Percentiles rank a stretch among this genome's conserved stretches.
Conservation (phyloP, 768 basidiomycete genomes). For the Tricholomella constricta region DNA sequence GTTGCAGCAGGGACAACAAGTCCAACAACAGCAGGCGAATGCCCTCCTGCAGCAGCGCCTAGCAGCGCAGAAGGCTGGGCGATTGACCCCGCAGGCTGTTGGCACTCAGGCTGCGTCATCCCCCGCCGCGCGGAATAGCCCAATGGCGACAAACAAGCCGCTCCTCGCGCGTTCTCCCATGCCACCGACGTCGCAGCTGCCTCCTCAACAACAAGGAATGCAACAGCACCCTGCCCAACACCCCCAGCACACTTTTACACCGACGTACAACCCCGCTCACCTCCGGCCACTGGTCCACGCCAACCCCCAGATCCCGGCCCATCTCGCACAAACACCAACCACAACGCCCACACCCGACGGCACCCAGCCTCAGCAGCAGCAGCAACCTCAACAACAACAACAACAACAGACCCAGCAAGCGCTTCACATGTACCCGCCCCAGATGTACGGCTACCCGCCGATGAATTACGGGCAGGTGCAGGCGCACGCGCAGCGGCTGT, state of each 20-base stretch:
- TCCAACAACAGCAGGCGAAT: neutral
- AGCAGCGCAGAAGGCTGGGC: constrained; percentile 25
- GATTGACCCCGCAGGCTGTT: constrained; percentile 30
- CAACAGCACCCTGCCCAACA: constrained; percentile 21
- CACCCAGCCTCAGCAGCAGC: constrained; percentile 13
- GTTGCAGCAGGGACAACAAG: constrained; percentile 7
- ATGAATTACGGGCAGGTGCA: constrained; percentile 17
- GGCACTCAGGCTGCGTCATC: constrained; percentile 5
- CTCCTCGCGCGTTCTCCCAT: constrained; percentile 32
- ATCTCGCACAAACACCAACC: too few species aligned
- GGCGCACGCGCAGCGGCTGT: constrained; percentile 2
- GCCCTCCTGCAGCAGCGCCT: constrained; percentile 2
- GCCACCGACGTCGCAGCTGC: constrained; percentile 30
- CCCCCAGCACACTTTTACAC: constrained; percentile 25
- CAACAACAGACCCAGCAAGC: constrained; percentile 16
- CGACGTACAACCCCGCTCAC: constrained; percentile 38
- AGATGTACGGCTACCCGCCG: constrained; percentile 17
- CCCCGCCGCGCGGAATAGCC: constrained; percentile 35
- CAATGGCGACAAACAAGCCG: constrained; percentile 34
- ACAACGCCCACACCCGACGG: neutral
- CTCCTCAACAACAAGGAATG: constrained; percentile 13
- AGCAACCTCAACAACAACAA: constrained; percentile 8
- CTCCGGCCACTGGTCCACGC: constrained; percentile 32
- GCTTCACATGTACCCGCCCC: constrained; percentile 16
- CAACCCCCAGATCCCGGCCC: constrained; percentile 24